phyloP scores from a whole-genome alignment of 2,329 filamentous ascomycete species.

The Triangularia setosa region DNA sequence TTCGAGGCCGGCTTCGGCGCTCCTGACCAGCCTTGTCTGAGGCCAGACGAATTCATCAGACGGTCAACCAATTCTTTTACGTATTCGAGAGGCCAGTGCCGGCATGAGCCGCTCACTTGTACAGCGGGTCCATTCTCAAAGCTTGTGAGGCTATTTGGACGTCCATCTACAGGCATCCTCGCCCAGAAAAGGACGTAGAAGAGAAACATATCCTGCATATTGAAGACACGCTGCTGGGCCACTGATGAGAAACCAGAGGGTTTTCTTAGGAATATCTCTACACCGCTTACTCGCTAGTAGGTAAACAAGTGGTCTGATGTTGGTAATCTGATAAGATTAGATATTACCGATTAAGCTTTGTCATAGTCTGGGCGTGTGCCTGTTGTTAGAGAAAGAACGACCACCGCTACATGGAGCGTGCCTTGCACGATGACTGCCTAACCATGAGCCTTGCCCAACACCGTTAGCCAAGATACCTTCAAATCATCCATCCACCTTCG shows the following conservation, averaged over 20 bases:
- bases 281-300: not conserved
- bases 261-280: not conserved
- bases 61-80: not conserved
- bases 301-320: not conserved
- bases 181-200: not conserved
- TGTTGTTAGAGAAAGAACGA: not conserved
- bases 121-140: not conserved
- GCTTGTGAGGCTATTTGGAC: not conserved
- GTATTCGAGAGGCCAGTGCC: not conserved
- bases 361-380: not conserved
- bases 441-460: slow-evolving; percentile 2
- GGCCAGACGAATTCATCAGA: not conserved
- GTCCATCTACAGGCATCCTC: not conserved
- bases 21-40: not conserved
- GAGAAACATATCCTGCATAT: too few relatives aligned
- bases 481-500: not conserved
- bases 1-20: not conserved
- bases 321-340: not conserved
- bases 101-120: not conserved
- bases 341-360: slow-evolving; percentile 4
- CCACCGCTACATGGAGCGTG: too few relatives aligned
- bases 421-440: not conserved
- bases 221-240: not conserved
- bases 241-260: too few relatives aligned
- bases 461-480: not conserved